Conservation (phyloP, 129 eudicot genomes). For the Saussurea involucrata region DNA sequence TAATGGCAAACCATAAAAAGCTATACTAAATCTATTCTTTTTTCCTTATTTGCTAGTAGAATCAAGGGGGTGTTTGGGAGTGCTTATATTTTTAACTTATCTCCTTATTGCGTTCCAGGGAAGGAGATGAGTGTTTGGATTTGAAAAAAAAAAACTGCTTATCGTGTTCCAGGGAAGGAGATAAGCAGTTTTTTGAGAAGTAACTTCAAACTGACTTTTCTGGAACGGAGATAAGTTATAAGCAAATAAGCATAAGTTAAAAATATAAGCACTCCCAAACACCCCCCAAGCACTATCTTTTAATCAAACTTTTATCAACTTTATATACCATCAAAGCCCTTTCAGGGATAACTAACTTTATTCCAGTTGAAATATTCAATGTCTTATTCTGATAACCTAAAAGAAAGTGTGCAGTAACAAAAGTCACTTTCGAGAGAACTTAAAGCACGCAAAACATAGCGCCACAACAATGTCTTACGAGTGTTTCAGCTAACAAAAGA, state of each 20-base stretch:
- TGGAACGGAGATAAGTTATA: too few species aligned
- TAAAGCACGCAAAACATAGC: background rate
- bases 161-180: too few species aligned
- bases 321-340: slow-evolving; percentile 11
- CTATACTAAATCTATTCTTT: background rate
- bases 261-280: too few species aligned
- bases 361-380: background rate
- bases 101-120: too few species aligned
- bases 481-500: background rate
- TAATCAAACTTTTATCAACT: slow-evolving; percentile 16
- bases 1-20: background rate
- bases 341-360: slow-evolving; percentile 10
- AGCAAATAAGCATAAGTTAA: too few species aligned
- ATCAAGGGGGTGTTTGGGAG: too few species aligned
- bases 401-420: background rate
- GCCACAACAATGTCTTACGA: background rate
- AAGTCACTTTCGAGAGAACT: background rate
- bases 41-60: slow-evolving; percentile 7
- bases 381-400: slow-evolving; percentile 13
- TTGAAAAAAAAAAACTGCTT: too few species aligned
- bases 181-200: too few species aligned
- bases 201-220: too few species aligned
- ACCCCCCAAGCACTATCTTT: slow-evolving; percentile 4
- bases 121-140: too few species aligned
- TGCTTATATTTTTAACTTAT: too few species aligned